These are phyloP conservation scores for Leishmania gerbilli DNA, from an alignment of 208 protist species.

Conservation along the genomic window DNA sequence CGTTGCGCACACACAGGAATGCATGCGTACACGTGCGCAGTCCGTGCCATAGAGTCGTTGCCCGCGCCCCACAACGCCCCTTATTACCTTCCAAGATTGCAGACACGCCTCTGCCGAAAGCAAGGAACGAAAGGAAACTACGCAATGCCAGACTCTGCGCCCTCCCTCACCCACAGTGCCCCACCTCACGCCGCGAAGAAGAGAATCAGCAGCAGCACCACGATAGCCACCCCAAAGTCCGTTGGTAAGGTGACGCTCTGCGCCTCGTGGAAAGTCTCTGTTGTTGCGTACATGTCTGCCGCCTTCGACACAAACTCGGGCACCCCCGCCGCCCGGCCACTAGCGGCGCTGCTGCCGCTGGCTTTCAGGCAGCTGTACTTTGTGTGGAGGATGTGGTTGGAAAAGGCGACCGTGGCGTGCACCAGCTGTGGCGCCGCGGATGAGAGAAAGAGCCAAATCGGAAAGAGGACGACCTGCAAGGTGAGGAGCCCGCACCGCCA, in stretches of 20 bases:
- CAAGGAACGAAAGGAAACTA: background rate
- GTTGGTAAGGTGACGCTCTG: constrained; percentile 52
- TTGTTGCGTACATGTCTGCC: constrained; percentile 35
- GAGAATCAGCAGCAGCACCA: constrained; percentile 60
- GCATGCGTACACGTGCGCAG: background rate
- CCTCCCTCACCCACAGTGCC: background rate
- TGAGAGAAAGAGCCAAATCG: constrained; percentile 64
- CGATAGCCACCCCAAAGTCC: constrained; percentile 59
- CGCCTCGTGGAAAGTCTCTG: constrained; percentile 58
- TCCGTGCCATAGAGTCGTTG: background rate
- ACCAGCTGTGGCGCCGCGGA: constrained; percentile 67
- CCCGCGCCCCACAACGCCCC: background rate
- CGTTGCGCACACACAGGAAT: background rate
- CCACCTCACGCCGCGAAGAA: constrained; percentile 37
- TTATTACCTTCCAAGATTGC: background rate
- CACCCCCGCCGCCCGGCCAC: constrained; percentile 16
- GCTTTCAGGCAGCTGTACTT: constrained; percentile 72
- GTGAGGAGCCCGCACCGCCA: constrained; percentile 53
- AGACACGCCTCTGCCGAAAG: background rate
- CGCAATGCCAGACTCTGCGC: background rate
- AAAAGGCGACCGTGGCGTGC: constrained; percentile 67
- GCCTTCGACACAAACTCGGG: constrained; percentile 55
- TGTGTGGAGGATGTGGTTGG: constrained; percentile 67
- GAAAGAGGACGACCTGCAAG: constrained; percentile 66
- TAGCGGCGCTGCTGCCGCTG: background rate